phyloP scores from a whole-genome alignment of 2,329 filamentous ascomycete genomes.

The Penicillium sp. region DNA sequence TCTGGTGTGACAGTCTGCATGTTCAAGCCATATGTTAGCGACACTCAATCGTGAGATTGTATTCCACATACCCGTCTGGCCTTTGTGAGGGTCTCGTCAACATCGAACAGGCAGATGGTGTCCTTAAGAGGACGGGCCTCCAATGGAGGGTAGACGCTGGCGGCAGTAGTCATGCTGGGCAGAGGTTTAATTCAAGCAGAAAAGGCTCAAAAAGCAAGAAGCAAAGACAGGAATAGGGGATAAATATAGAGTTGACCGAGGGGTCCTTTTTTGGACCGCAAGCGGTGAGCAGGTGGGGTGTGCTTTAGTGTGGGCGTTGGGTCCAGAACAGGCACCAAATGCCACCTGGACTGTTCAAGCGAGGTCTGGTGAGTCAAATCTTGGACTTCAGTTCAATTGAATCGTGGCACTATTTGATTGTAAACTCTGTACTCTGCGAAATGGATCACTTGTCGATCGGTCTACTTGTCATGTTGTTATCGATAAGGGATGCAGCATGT shows the following conservation, averaged over 20 bases:
- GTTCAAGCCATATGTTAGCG: conserved; percentile 2
- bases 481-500: conserved; percentile 21
- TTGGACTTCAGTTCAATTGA: neutral
- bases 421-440: neutral
- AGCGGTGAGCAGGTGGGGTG: conserved; percentile 25
- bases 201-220: conserved; percentile 7
- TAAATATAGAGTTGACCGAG: conserved; percentile 14
- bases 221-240: conserved; percentile 8
- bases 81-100: conserved; percentile 84
- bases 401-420: neutral
- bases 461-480: conserved; percentile 19
- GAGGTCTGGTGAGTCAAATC: neutral
- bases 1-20: conserved; percentile 64
- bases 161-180: conserved; percentile 26
- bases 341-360: conserved; percentile 8
- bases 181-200: neutral
- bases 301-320: conserved; percentile 10
- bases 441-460: neutral
- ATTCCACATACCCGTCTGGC: conserved; percentile 62
- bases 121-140: conserved; percentile 81
- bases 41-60: neutral
- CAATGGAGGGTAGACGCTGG: conserved; percentile 61
- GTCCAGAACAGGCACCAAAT: conserved; percentile 10
- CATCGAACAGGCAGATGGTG: conserved; percentile 93
- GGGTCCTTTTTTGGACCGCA: conserved; percentile 26